Evolutionary conservation across 2,329 filamentous ascomycete genomes (phyloP).

Genomic region (Botrytis fragariae): DNA sequence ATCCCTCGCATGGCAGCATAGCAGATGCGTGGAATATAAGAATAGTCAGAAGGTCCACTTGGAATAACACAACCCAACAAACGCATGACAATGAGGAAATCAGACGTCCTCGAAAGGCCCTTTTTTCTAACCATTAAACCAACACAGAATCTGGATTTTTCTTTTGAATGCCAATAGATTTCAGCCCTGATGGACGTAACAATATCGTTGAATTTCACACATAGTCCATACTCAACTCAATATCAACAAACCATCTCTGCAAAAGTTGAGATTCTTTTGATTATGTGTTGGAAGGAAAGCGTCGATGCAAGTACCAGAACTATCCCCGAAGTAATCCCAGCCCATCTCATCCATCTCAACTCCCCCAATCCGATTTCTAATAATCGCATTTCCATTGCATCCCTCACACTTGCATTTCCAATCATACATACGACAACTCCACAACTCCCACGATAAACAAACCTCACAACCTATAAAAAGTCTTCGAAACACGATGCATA

Average conservation of each 20-base stretch:
- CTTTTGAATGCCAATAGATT: too few relatives aligned
- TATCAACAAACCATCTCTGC: rapidly evolving
- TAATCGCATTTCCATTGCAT: not conserved
- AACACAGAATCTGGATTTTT: too few relatives aligned
- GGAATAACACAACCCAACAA: not conserved
- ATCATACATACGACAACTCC: not conserved
- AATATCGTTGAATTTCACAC: not conserved
- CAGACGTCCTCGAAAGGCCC: not conserved
- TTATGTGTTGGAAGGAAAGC: not conserved
- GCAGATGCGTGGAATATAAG: not conserved
- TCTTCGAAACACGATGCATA: too few relatives aligned
- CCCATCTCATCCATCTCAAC: not conserved
- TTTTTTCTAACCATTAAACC: not conserved
- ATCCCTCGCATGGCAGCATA: not conserved
- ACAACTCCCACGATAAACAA: not conserved
- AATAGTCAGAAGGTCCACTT: not conserved
- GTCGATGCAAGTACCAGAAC: not conserved
- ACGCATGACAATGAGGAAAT: not conserved
- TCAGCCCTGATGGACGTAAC: too few relatives aligned
- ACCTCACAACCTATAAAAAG: not conserved
- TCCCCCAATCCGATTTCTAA: not conserved
- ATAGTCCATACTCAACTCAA: not conserved
- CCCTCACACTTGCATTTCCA: not conserved
- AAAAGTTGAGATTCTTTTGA: not conserved
- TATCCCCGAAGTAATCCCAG: not conserved